Conservation (phyloP, 768 basidiomycete species). For the Mycena galericulata region DNA sequence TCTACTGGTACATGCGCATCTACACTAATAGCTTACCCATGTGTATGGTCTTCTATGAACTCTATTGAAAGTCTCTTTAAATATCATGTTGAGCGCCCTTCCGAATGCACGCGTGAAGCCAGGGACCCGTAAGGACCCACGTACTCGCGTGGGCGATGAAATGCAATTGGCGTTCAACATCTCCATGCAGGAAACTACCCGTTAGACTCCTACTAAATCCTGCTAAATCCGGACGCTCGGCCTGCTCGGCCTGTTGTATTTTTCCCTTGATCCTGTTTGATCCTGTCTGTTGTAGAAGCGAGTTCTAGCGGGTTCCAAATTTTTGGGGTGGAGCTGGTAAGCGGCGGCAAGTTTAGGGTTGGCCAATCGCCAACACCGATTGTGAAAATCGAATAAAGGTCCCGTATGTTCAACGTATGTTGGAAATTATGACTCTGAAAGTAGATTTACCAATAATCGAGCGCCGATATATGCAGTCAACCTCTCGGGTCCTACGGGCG, state of each 20-base stretch:
- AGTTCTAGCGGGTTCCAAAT: too few relatives aligned
- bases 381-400: background rate
- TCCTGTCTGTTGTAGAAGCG: conserved; percentile 3
- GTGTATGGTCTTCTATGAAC: too few relatives aligned
- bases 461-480: too few relatives aligned
- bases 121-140: background rate
- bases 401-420: too few relatives aligned
- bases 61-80: too few relatives aligned
- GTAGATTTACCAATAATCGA: too few relatives aligned
- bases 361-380: conserved; percentile 3
- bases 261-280: background rate
- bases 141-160: background rate
- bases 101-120: too few relatives aligned
- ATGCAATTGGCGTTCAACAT: background rate
- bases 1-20: background rate
- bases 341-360: conserved; percentile 15
- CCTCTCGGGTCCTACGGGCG: too few relatives aligned
- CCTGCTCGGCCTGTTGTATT: background rate
- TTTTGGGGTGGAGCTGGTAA: background rate
- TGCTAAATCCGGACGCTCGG: background rate
- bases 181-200: conserved; percentile 22
- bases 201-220: background rate
- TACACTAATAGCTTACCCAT: background rate
- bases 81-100: too few relatives aligned
- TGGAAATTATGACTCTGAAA: too few relatives aligned